Evolutionary conservation across 495 filamentous ascomycete genomes (phyloP).

Genomic region (Sporormia fimetaria): DNA sequence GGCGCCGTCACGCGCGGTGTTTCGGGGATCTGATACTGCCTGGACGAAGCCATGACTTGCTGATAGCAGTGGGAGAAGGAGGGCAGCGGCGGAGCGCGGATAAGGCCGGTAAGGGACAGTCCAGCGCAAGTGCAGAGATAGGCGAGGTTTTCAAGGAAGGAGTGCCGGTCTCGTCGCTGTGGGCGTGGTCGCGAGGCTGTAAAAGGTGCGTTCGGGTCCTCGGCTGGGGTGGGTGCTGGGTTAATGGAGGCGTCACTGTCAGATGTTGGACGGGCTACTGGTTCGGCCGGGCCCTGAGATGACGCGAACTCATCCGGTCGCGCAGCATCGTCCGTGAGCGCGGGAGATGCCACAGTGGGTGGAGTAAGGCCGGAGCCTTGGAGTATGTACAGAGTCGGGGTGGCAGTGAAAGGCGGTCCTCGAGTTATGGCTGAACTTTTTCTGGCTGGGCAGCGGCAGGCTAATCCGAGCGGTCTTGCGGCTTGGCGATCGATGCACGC

Average conservation of each 20-base stretch:
- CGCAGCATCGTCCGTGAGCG: slow-evolving; percentile 21
- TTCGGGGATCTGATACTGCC: slow-evolving; percentile 29
- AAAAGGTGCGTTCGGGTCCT: neutral
- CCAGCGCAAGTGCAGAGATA: slow-evolving; percentile 18
- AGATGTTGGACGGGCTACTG: slow-evolving; percentile 8
- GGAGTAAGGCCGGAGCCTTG: slow-evolving; percentile 5
- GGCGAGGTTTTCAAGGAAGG: slow-evolving; percentile 11
- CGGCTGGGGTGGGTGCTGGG: neutral
- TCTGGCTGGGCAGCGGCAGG: neutral
- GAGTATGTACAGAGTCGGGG: neutral
- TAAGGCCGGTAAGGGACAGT: slow-evolving; percentile 21
- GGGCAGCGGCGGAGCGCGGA: slow-evolving; percentile 19
- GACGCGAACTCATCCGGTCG: slow-evolving; percentile 15
- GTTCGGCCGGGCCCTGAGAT: slow-evolving; percentile 10
- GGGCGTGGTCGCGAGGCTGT: neutral
- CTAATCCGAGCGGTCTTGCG: neutral
- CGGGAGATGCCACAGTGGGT: slow-evolving; percentile 14
- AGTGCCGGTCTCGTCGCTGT: slow-evolving; percentile 5
- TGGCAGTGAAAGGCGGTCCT: neutral
- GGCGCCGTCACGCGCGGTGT: slow-evolving; percentile 38
- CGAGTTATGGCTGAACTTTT: neutral
- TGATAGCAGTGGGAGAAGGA: slow-evolving; percentile 22
- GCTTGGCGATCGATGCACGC: neutral
- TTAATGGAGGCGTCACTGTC: slow-evolving; percentile 14
- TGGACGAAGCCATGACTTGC: slow-evolving; percentile 29